phyloP scores from a whole-genome alignment of 805 yeast genomes.

The Sugiyamaella smithiae region DNA sequence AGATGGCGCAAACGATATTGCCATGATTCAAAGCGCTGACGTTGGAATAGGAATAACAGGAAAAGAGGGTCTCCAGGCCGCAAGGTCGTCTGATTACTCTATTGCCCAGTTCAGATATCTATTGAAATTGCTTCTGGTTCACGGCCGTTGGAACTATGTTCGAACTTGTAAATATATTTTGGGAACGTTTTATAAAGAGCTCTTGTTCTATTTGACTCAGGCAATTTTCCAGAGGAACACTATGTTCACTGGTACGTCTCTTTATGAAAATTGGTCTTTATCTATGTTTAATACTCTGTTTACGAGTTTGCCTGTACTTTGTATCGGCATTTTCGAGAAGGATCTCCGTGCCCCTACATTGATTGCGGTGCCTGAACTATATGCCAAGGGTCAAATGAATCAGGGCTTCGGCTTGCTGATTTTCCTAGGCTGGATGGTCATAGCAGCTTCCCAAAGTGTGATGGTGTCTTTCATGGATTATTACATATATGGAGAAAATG shows the following conservation, averaged over 20 bases:
- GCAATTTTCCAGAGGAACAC: slow-evolving; percentile 82
- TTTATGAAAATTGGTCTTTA: slow-evolving; percentile 94
- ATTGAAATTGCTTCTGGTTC: slow-evolving; percentile 79
- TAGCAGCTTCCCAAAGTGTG: slow-evolving; percentile 72
- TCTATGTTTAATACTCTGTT: slow-evolving; percentile 96
- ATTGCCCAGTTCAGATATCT: slow-evolving; percentile 91
- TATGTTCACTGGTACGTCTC: slow-evolving; percentile 85
- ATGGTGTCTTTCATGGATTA: slow-evolving; percentile 65
- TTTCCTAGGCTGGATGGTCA: slow-evolving; percentile 72
- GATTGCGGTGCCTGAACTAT: slow-evolving; percentile 87
- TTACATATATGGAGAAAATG: slow-evolving; percentile 65
- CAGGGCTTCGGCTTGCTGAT: slow-evolving; percentile 68
- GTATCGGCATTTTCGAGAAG: slow-evolving; percentile 93
- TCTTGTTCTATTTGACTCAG: slow-evolving; percentile 85
- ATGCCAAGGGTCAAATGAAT: slow-evolving; percentile 69
- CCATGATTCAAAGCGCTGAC: slow-evolving; percentile 98
- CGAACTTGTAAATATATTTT: slow-evolving; percentile 89
- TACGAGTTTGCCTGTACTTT: slow-evolving; percentile 86
- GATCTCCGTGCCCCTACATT: slow-evolving; percentile 87
- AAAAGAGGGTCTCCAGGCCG: slow-evolving; percentile 95
- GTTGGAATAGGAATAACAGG: slow-evolving; percentile 98
- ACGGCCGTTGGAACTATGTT: slow-evolving; percentile 93
- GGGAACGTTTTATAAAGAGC: slow-evolving; percentile 92
- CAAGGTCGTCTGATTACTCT: slow-evolving; percentile 90
- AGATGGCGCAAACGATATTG: slow-evolving; percentile 98